Evolutionary conservation across 108 stramenopile species (phyloP).

Genomic region (Cyclotella sp.): DNA sequence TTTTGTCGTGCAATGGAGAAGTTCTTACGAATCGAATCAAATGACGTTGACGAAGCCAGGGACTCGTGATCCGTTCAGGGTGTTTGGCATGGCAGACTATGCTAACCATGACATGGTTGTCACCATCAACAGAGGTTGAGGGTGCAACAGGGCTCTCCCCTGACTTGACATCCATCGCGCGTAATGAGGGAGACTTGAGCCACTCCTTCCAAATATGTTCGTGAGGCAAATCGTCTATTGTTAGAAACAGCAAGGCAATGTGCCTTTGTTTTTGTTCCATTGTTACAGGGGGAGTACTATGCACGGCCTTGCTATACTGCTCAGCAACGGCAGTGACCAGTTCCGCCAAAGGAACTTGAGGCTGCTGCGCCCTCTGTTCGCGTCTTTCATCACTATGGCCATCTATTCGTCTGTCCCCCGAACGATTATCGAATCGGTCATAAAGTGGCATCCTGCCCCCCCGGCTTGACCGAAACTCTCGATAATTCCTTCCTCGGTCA

Average conservation of each 20-base stretch:
- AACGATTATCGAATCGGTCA: too few species aligned
- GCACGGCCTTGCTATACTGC: not conserved
- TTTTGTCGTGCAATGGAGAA: conserved; percentile 26
- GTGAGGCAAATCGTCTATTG: conserved; percentile 84
- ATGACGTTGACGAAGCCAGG: conserved; percentile 74
- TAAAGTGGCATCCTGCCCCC: too few species aligned
- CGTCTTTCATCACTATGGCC: not conserved
- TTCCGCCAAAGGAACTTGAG: conserved; percentile 11
- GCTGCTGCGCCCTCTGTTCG: not conserved
- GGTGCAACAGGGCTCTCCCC: not conserved
- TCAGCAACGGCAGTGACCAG: conserved; percentile 34
- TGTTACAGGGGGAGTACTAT: not conserved
- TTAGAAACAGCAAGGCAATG: conserved; percentile 67
- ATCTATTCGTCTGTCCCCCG: too few species aligned
- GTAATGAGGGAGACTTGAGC: conserved; percentile 33
- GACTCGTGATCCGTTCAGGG: conserved; percentile 73
- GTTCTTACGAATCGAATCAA: conserved; percentile 38
- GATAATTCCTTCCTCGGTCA: not conserved
- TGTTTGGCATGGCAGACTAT: conserved; percentile 85
- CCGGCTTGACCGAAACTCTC: not conserved
- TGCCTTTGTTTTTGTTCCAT: conserved; percentile 55
- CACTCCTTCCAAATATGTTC: conserved; percentile 87
- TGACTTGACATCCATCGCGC: not conserved
- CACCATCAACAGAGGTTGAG: not conserved
- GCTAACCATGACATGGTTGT: conserved; percentile 47